Conservation (phyloP, 257 asterid genomes). For the Rubia yunnanensis region DNA sequence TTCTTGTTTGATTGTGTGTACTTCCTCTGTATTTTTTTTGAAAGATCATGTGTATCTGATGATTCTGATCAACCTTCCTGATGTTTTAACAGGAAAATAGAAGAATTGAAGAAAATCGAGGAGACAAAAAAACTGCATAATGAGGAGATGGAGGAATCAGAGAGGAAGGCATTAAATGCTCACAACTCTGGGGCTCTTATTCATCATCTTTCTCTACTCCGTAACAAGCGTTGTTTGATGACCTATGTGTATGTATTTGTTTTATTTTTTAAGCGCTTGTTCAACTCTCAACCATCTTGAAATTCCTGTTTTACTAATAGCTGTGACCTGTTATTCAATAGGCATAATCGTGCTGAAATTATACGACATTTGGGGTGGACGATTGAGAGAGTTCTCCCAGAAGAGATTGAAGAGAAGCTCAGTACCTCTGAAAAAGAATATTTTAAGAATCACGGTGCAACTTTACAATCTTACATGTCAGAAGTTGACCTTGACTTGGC, state of each 20-base stretch:
- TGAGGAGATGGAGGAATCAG: constrained; percentile 18
- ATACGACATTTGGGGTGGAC: constrained; percentile 72
- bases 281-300: not conserved
- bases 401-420: constrained; percentile 75
- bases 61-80: not conserved
- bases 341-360: constrained; percentile 78
- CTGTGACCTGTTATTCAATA: constrained; percentile 13
- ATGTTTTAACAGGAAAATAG: constrained; percentile 39
- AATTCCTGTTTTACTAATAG: not conserved
- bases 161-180: constrained; percentile 18
- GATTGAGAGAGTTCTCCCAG: constrained; percentile 70
- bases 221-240: constrained; percentile 92
- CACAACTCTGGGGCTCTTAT: constrained; percentile 80
- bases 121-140: constrained; percentile 9
- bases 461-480: constrained; percentile 55
- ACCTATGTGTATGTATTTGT: constrained; percentile 58
- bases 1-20: not conserved
- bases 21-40: not conserved
- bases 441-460: constrained; percentile 61
- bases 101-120: constrained; percentile 36
- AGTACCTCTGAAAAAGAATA: constrained; percentile 57
- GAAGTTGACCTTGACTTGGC: constrained; percentile 66
- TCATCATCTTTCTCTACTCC: constrained; percentile 81
- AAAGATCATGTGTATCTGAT: constrained; percentile 26
- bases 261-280: not conserved